These are phyloP conservation scores for Moesziomyces aphidis DNA, from an alignment of 1,284 basidiomycete genomes.

Conservation along the genomic window DNA sequence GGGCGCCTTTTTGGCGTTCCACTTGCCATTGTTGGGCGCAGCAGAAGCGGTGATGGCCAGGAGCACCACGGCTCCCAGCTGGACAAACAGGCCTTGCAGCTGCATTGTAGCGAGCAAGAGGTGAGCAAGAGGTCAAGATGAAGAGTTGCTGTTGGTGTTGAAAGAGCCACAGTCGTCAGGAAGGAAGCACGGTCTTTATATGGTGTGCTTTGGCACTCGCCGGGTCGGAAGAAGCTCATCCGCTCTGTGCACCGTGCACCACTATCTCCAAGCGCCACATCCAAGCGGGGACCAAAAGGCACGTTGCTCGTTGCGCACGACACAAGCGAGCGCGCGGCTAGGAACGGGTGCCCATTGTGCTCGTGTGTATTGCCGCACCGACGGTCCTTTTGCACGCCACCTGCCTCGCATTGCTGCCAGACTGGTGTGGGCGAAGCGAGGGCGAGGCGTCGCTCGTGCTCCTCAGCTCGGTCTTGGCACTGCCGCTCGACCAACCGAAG, in stretches of 20 bases:
- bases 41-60: slow-evolving; percentile 30
- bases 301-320: not conserved
- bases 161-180: too few species aligned
- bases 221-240: not conserved
- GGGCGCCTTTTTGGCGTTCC: slow-evolving; percentile 30
- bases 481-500: too few species aligned
- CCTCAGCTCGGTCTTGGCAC: too few species aligned
- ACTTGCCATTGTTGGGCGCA: slow-evolving; percentile 36
- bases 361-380: too few species aligned
- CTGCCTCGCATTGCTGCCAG: too few species aligned
- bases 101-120: slow-evolving; percentile 16
- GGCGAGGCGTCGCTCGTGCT: too few species aligned
- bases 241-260: not conserved
- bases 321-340: too few species aligned
- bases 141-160: not conserved
- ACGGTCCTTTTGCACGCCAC: too few species aligned
- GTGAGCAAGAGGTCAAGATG: not conserved
- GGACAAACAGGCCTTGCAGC: slow-evolving; percentile 30
- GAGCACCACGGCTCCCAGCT: slow-evolving; percentile 39
- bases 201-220: not conserved
- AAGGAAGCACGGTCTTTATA: too few species aligned
- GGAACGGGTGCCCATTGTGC: too few species aligned
- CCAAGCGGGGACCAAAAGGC: not conserved
- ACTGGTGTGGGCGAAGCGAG: too few species aligned
- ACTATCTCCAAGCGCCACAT: not conserved